A percentile compares a stretch with the other conserved stretches of the same genome.
Conservation (phyloP, 1,139 yeast species). For the Taphrina wiesneri region DNA sequence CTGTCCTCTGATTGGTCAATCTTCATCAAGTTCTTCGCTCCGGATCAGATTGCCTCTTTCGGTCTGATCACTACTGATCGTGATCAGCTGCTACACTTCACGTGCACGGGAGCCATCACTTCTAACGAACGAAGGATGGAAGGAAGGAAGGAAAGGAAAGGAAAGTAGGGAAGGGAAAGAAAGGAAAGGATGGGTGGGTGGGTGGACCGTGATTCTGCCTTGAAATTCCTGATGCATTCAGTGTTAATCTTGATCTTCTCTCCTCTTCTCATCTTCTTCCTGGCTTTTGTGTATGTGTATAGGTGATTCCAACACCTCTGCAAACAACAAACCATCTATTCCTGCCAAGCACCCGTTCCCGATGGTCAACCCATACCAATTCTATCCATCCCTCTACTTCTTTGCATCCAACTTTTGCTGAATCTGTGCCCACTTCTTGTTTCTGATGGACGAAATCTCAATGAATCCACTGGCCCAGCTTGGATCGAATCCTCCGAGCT, state of each 20-base stretch:
- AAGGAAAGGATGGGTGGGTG: too few relatives aligned
- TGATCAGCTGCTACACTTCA: too few relatives aligned
- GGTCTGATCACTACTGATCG: too few relatives aligned
- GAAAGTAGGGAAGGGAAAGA: too few relatives aligned
- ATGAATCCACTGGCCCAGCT: slow-evolving; percentile 96
- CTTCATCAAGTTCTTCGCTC: too few relatives aligned
- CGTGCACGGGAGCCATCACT: too few relatives aligned
- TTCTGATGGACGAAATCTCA: slow-evolving; percentile 96
- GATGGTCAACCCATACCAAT: too few relatives aligned
- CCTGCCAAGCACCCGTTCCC: neutral
- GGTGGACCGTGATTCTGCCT: too few relatives aligned
- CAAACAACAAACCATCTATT: neutral
- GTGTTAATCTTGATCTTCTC: neutral
- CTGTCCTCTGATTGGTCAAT: neutral
- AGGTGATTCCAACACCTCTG: too few relatives aligned
- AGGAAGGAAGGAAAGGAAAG: too few relatives aligned
- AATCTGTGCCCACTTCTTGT: slow-evolving; percentile 95
- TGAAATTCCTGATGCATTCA: slow-evolving; percentile 1
- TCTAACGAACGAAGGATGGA: too few relatives aligned
- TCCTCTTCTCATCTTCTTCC: neutral
- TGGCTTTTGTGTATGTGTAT: neutral
- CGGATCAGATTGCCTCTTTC: too few relatives aligned
- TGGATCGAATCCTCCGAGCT: slow-evolving; percentile 95
- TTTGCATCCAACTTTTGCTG: slow-evolving; percentile 73
- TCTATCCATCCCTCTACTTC: slow-evolving; percentile 47